Evolutionary conservation across 768 basidiomycete genomes (phyloP), one percentile per base, ranked within the genome.

Genomic region (Psilocybe cyanescens): DNA sequence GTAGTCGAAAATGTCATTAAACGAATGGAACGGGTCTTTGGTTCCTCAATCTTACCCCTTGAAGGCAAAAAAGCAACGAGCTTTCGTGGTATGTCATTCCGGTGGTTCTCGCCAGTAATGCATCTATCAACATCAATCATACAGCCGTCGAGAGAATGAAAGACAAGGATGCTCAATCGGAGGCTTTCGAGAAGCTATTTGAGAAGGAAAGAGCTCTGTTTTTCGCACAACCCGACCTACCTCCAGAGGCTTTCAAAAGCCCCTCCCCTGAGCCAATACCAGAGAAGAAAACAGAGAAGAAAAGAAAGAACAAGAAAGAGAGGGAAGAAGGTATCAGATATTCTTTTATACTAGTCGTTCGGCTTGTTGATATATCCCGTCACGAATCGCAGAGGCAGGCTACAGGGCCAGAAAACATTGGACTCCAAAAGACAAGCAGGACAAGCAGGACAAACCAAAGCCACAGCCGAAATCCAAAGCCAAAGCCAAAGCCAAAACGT

Each of bases 1-100:
- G 55, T 74, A 63, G 61, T 74, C 12, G 66, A 67, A 61, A 70
- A 70, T 61, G 73, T 74, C 44, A 66, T 64, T n/a, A 65, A 65
- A 50, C 67, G 73, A 48, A 70, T 74, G 68, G 69, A 72, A 60
- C 53, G 58, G 5, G 55, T 74, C 19, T 72, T 70, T 57, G 70
- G 67, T 1, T 60, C 63, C 0, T 64, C 66, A n/a, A 61, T 64
- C 11, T 52, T 65, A 8, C 60, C 68, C 16, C 12, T 62, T 30
- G 68, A 71, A 50, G 65, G 66, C 17, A 29, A 29, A 11, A 59
- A 60, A 39, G 57, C 67, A 7, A 68, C 68, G 2, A 65, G 60
- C 24, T 57, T 67, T 31, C 62, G 67, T 28, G 62, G 70, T 69
- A 55, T 39, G 65, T 61, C n/a, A 5, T 17, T 37, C 53, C 17